Percentiles rank a stretch among this genome's conserved stretches.
These are phyloP conservation scores for Cercospora citrullina DNA, from an alignment of 2,329 filamentous ascomycete species.

Conservation along the genomic window DNA sequence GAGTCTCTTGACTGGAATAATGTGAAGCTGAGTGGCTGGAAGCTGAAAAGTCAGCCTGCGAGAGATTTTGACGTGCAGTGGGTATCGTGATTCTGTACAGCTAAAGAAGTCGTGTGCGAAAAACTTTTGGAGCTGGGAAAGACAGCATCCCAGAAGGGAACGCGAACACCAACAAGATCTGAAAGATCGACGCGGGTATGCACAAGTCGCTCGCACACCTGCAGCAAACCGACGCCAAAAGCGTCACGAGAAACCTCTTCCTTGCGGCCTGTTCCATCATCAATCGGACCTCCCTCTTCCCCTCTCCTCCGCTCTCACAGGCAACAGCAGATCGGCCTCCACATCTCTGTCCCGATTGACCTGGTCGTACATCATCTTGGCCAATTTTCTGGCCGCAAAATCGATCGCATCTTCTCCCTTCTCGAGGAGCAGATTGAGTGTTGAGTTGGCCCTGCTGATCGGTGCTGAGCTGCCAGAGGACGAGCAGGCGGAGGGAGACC, in stretches of 20 bases:
- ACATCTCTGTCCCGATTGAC: constrained; percentile 21
- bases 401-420: constrained; percentile 28
- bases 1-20: constrained; percentile 21
- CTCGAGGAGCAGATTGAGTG: constrained; percentile 17
- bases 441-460: neutral
- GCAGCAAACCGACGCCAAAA: neutral
- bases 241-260: neutral
- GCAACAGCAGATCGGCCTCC: constrained; percentile 33
- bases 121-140: neutral
- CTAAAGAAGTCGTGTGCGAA: neutral
- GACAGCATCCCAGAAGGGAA: too few relatives aligned
- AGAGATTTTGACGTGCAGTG: constrained; percentile 11
- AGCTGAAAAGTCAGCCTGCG: constrained; percentile 3
- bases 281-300: neutral
- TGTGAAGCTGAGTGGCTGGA: constrained; percentile 20
- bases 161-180: too few relatives aligned
- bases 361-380: constrained; percentile 25
- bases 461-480: neutral
- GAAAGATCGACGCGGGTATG: too few relatives aligned
- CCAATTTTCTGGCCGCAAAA: constrained; percentile 25
- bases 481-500: neutral
- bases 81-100: neutral
- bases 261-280: neutral
- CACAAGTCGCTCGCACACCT: too few relatives aligned
- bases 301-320: constrained; percentile 24